phyloP scores from a whole-genome alignment of 257 asterid species.

The Nicotiana tomentosiformis region DNA sequence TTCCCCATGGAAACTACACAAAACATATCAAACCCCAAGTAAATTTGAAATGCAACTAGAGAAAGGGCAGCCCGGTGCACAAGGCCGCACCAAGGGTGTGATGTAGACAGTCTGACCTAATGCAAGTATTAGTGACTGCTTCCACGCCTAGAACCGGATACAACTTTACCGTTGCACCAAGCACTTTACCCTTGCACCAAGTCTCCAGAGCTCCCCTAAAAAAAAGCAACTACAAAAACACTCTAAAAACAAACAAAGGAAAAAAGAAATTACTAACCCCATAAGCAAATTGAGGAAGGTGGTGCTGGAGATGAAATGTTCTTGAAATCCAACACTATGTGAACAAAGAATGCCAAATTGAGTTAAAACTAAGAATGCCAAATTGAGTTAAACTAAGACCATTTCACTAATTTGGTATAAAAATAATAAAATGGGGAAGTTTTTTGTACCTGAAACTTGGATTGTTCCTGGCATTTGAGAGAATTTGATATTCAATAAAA shows the following conservation, averaged over 20 bases:
- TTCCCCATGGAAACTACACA: constrained; percentile 84
- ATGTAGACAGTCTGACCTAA: background rate
- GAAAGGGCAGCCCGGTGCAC: background rate
- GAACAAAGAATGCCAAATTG: background rate
- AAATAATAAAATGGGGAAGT: background rate
- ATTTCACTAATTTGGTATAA: background rate
- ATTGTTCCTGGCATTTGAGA: constrained; percentile 85
- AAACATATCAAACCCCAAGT: background rate
- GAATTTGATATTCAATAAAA: background rate
- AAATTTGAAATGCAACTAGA: background rate
- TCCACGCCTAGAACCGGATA: too few species aligned
- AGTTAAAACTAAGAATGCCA: background rate
- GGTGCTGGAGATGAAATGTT: constrained; percentile 51
- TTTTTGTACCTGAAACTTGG: constrained; percentile 68
- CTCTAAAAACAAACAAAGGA: background rate
- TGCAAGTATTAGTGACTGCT: background rate
- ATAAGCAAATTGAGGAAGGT: constrained; percentile 50
- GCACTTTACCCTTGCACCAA: too few species aligned
- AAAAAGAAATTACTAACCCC: constrained; percentile 35
- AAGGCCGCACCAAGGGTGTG: too few species aligned
- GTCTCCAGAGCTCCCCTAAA: too few species aligned
- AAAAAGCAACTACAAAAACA: background rate
- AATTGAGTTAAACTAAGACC: background rate
- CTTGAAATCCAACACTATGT: constrained; percentile 69
- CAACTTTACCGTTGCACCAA: too few species aligned